phyloP scores from a whole-genome alignment of 192 early-diverging fungal species.

The Coemansia sp. region DNA sequence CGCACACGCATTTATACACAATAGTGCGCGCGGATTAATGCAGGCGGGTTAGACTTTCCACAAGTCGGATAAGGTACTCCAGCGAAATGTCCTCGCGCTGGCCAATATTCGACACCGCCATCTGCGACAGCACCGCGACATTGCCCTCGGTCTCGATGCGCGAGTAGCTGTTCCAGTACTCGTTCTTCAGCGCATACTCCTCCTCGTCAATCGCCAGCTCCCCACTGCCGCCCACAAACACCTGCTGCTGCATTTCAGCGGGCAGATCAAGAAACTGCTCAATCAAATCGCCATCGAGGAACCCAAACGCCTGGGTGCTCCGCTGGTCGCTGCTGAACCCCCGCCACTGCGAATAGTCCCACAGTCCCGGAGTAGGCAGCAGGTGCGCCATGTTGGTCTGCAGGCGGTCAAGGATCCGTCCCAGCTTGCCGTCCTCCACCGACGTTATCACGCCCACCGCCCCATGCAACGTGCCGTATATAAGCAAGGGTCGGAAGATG shows the following conservation, averaged over 20 bases:
- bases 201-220: conserved; percentile 1
- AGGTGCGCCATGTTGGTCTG: conserved; percentile 63
- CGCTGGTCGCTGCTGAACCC: conserved; percentile 58
- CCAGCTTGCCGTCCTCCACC: conserved; percentile 59
- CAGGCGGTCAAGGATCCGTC: conserved; percentile 58
- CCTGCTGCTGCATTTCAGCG: conserved; percentile 41
- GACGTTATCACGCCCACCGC: conserved; percentile 74
- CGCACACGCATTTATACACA: too few relatives aligned
- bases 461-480: conserved; percentile 80
- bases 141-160: conserved; percentile 34
- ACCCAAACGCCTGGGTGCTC: conserved; percentile 48
- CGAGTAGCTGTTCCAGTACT: conserved; percentile 28
- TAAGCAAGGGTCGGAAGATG: conserved; percentile 48
- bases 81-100: conserved; percentile 21
- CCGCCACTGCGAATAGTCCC: conserved; percentile 68
- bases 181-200: conserved; percentile 17
- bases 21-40: conserved; percentile 14
- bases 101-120: conserved; percentile 42
- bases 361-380: conserved; percentile 57
- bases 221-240: conserved; percentile 28
- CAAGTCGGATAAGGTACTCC: conserved; percentile 38
- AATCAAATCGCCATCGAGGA: conserved; percentile 92
- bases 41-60: conserved; percentile 36
- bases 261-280: conserved; percentile 76
- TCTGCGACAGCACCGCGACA: conserved; percentile 15